Evolutionary conservation across 352 stramenopile genomes (phyloP).

Genomic region (Peronosclerospora sorghi): DNA sequence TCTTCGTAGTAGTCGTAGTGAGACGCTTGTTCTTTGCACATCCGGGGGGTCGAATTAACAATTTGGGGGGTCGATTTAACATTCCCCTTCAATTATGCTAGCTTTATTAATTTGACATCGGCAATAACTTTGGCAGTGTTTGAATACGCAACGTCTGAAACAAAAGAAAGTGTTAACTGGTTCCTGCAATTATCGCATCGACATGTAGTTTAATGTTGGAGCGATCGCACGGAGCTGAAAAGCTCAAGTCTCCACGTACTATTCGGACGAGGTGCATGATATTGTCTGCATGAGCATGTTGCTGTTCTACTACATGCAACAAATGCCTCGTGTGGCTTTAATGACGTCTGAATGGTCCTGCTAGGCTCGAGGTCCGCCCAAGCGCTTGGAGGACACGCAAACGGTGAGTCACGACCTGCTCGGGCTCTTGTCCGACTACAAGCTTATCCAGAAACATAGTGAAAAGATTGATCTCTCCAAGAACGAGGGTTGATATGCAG

Average conservation of each 20-base stretch:
- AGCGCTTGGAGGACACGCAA: conserved; percentile 42
- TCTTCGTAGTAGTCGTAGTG: too few species aligned
- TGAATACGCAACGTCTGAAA: too few species aligned
- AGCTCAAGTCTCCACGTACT: conserved; percentile 51
- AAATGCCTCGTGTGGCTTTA: conserved; percentile 19
- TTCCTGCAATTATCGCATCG: too few species aligned
- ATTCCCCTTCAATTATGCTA: too few species aligned
- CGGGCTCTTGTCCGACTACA: conserved; percentile 6
- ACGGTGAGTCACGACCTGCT: conserved; percentile 1
- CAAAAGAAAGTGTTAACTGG: too few species aligned
- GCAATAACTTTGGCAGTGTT: too few species aligned
- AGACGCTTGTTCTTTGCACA: too few species aligned
- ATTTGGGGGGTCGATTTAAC: too few species aligned
- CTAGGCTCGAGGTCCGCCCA: conserved; percentile 25
- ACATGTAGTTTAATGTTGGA: too few species aligned
- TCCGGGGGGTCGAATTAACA: too few species aligned
- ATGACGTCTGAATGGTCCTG: conserved; percentile 27
- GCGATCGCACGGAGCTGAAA: too few species aligned
- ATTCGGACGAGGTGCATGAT: conserved; percentile 34
- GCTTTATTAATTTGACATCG: too few species aligned
- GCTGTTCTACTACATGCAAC: conserved; percentile 16
- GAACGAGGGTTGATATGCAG: conserved; percentile 18
- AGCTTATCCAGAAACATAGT: conserved; percentile 16
- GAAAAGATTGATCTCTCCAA: conserved; percentile 19
- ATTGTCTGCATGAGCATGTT: conserved; percentile 22